A percentile compares a stretch with the other conserved stretches of the same genome.
Evolutionary conservation across 495 filamentous ascomycete genomes (phyloP).

Genomic region (Trichoderma parareesei): DNA sequence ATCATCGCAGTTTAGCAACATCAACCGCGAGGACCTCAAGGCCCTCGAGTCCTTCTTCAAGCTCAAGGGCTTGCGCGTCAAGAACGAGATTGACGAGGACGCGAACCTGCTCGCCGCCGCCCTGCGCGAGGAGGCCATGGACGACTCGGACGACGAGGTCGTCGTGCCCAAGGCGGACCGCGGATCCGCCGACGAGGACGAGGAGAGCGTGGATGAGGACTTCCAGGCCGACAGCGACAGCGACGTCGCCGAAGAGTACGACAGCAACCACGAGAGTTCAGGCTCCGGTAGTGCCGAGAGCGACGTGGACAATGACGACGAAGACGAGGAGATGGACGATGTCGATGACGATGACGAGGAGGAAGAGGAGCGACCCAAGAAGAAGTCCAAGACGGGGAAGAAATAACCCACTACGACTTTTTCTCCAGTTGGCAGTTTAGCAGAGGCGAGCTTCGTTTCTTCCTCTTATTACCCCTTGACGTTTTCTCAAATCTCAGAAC

Average conservation of each 20-base stretch:
- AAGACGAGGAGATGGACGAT: slow-evolving; percentile 21
- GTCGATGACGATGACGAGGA: slow-evolving; percentile 17
- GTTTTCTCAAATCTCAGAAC: background rate
- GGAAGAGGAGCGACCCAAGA: slow-evolving; percentile 36
- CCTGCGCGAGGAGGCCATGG: slow-evolving; percentile 64
- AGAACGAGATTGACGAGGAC: slow-evolving; percentile 79
- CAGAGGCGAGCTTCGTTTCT: background rate
- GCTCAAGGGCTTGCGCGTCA: slow-evolving; percentile 82
- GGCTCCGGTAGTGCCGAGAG: slow-evolving; percentile 59
- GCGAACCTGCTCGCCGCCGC: slow-evolving; percentile 67
- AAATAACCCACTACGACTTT: background rate
- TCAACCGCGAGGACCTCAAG: slow-evolving; percentile 96
- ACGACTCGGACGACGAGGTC: slow-evolving; percentile 79
- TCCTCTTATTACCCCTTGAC: background rate
- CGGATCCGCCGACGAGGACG: slow-evolving; percentile 91
- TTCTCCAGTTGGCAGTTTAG: too few relatives aligned
- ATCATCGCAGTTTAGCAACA: slow-evolving; percentile 95
- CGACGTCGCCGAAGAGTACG: slow-evolving; percentile 94
- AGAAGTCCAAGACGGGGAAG: slow-evolving; percentile 35
- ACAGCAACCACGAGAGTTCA: slow-evolving; percentile 80
- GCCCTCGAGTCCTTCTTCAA: slow-evolving; percentile 95
- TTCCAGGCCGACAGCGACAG: slow-evolving; percentile 87
- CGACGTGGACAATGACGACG: slow-evolving; percentile 28
- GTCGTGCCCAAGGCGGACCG: slow-evolving; percentile 64
- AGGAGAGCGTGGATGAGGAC: slow-evolving; percentile 90